A percentile compares a stretch with the other conserved stretches of the same genome.
Conservation (phyloP, 768 basidiomycete genomes). For the Macrolepiota albuminosa region DNA sequence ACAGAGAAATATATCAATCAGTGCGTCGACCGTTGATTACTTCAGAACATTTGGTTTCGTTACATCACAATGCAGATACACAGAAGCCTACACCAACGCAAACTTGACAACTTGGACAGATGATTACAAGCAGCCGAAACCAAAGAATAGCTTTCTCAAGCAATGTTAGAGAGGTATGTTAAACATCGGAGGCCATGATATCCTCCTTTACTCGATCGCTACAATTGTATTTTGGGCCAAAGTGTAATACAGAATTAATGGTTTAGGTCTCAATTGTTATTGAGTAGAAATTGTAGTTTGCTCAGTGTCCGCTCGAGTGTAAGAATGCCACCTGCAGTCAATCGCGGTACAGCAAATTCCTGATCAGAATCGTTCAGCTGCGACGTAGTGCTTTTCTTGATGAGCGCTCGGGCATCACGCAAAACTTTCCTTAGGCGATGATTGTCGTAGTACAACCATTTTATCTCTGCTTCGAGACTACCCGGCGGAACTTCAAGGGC, state of each 20-base stretch:
- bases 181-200: neutral
- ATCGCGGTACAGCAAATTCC: slow-evolving; percentile 61
- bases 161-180: slow-evolving; percentile 40
- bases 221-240: neutral
- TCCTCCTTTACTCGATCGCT: neutral
- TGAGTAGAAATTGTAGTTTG: slow-evolving; percentile 51
- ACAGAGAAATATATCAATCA: slow-evolving; percentile 78
- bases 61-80: slow-evolving; percentile 29
- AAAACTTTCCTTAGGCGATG: slow-evolving; percentile 69
- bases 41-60: neutral
- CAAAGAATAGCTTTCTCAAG: slow-evolving; percentile 59
- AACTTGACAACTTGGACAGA: slow-evolving; percentile 74
- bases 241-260: neutral
- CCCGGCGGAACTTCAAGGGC: slow-evolving; percentile 78
- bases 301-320: slow-evolving; percentile 69
- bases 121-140: slow-evolving; percentile 61
- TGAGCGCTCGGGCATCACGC: slow-evolving; percentile 51
- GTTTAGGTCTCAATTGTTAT: slow-evolving; percentile 8
- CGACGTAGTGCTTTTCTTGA: slow-evolving; percentile 58
- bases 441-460: slow-evolving; percentile 63
- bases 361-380: slow-evolving; percentile 26
- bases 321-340: slow-evolving; percentile 78
- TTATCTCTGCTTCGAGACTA: slow-evolving; percentile 67
- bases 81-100: slow-evolving; percentile 77
- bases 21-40: slow-evolving; percentile 29